Evolutionary conservation across 2,329 filamentous ascomycete species (phyloP), one percentile per base, ranked within the genome.

Genomic region (Didymella pinodella): DNA sequence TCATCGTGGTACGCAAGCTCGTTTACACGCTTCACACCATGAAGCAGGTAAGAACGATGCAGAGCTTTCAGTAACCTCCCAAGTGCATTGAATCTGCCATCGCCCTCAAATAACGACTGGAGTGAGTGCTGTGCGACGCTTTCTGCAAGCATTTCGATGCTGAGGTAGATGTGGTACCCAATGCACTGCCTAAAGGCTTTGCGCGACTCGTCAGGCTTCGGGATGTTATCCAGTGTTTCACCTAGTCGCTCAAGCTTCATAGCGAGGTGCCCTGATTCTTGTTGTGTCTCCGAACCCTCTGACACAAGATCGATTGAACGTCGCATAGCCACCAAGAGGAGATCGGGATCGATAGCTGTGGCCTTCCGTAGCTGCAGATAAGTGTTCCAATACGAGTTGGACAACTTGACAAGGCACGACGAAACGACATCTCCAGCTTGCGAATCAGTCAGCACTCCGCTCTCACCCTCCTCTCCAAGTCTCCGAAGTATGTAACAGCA

Each of bases 331-430:
- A 84, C 82, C 14, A 90, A 74, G 1, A 84, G 79, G 18, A 70
- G 64, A 47, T 82, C 80, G n/a, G 79, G 78, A 0, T 74, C 63
- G 29, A 79, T 80, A 4, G 77, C 76, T 0, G 76, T 65, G 25
- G 78, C 75, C 48, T 84, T 85, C 77, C 59, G 86, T 71, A 75
- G 46, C 44, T 82, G 79, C 18, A 84, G 77, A 68, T 87, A 86
- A 47, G 85, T 81, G n/a, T 86, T 80, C 71, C 88, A 92, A 71
- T 91, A 91, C 3, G 90, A 81, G 65, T 90, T 88, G 0, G 90
- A 92, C 26, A 92, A 84, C 66, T 88, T 90, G 61, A 89, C 83
- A 56, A 85, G 81, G 29, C 66, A 69, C 7, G 62, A 66, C 25
- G 66, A 65, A 10, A 70, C 52, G 18, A 69, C 52, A 7, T 66